Evolutionary conservation across 2,329 filamentous ascomycete species (phyloP), one percentile per base, ranked within the genome.

Genomic region (Venturiaceae sp.): DNA sequence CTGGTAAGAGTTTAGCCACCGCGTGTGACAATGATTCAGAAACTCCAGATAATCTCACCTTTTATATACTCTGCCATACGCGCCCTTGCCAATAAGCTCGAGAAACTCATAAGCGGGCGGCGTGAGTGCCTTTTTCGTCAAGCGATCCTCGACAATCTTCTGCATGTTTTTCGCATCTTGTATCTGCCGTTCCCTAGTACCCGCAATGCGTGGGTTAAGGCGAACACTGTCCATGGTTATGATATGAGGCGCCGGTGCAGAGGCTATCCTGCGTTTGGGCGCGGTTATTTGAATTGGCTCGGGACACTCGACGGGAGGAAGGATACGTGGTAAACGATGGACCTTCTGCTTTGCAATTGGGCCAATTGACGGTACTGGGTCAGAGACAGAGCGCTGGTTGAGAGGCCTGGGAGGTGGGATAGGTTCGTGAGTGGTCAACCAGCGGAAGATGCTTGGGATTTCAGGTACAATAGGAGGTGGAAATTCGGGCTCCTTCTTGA

Each of bases 11-110:
- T 58, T 72, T 58, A 70, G 64, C 58, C 8, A 55, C 3, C 19
- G 23, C 3, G 44, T 30, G 28, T 32, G 36, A 39, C 30, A 50
- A n/a, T 47, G 50, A 34, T 19, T 54, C 14, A 44, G 21, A 28
- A n/a, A 13, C 2, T 11, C 30, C 9, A 37, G 36, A 14, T 9
- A 8, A 14, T 26, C 5, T 3, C 61, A 74, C 71, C 75, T 85
- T 70, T 87, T 89, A 72, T 88, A 90, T 16, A 90, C 87, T 36
- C 86, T 81, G 1, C 87, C 87, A 67, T 86, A 90, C 61, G 82
- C 84, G 46, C 87, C 87, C 68, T 90, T 90, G 58, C 87, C 87
- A 63, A 89, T 89, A 58, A 90, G 76, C 69, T 90, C 86, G 13
- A 81, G 77, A 36, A 90, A 82, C n/a, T 80, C 78, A 64, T 89